Base-by-base conservation (phyloP, 2,329 filamentous ascomycete species). In the Talaromyces sp. region DNA sequence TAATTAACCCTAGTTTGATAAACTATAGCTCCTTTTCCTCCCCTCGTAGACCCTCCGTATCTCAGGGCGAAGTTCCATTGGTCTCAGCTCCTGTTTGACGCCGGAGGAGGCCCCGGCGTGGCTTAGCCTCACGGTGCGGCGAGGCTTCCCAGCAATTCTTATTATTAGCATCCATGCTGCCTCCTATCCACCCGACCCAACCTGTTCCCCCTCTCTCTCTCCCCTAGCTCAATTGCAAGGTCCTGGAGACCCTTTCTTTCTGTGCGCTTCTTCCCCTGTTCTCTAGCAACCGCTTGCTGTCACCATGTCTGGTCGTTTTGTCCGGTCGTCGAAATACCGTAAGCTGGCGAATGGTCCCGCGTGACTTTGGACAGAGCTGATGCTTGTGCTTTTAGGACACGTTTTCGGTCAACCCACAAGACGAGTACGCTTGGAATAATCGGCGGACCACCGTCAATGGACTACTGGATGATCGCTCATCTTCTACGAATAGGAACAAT, bases 331-430 rank as follows among this genome's bases (percentile, higher is more conserved):
- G 72, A 90, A 90, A 76, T 90, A 89, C 78, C 86, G 88, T 89
- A 77, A 79, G 85, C 75, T 62, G 64, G 53, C 47, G 54, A 23
- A 60, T 34, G 47, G 57, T 54, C 52, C 47, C 61, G 60, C 51
- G 36, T 63, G 61, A 36, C 56, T 30, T 3, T 23, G 10, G 50
- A 40, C 63, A 66, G 68, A 67, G 68, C 69, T 67, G 66, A 68
- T 67, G 67, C 69, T 70, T 65, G 71, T 61, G 64, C 56, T 59
- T 51, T 66, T 78, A 97, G 94, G 94, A 84, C 95, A 99, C 85
- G 90, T 99, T 81, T 99, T 97, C 82, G 95, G 95, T 76, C 95
- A 96, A 81, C 82, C 92, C 65, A 96, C 93, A 68, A 89, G 91
- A 79, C 97, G 96, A 82, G 85, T 85, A 78, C 67, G 64, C 61